Percentiles rank a stretch among this genome's conserved stretches.
These are phyloP conservation scores for Rhynchospora breviuscula DNA, from an alignment of 176 grass and related monocot genomes.

Conservation along the genomic window DNA sequence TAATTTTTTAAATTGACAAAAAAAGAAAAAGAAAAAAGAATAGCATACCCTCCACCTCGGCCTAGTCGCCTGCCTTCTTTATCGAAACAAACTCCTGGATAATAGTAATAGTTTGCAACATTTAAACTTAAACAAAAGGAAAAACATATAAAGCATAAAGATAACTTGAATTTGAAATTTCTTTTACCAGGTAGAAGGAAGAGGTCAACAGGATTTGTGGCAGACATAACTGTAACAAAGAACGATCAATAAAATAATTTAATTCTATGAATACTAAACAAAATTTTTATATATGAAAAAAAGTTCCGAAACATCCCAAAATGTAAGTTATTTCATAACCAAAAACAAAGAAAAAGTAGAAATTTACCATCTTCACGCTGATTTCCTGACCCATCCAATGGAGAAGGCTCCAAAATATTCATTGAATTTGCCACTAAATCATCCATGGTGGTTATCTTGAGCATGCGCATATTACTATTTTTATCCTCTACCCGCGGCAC, in stretches of 20 bases:
- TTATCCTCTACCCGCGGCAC: conserved; percentile 91
- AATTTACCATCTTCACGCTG: conserved; percentile 66
- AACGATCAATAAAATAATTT: conserved; percentile 18
- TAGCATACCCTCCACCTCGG: conserved; percentile 80
- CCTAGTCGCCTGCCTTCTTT: conserved; percentile 77
- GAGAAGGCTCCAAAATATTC: conserved; percentile 89
- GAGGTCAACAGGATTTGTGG: conserved; percentile 64
- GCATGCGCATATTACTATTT: conserved; percentile 90
- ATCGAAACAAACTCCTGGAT: conserved; percentile 88
- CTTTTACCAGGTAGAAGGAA: conserved; percentile 69
- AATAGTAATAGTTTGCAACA: conserved; percentile 10
- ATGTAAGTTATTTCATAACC: neutral
- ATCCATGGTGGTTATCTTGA: conserved; percentile 70
- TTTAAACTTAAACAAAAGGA: neutral
- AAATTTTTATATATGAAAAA: neutral
- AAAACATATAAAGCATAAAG: neutral
- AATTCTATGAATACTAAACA: neutral
- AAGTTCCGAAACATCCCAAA: neutral
- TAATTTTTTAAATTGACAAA: neutral
- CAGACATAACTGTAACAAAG: conserved; percentile 57
- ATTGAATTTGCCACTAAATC: conserved; percentile 87
- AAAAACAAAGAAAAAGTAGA: neutral
- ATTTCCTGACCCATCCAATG: conserved; percentile 45
- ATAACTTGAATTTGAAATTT: neutral
- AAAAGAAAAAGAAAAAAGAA: neutral